Conservation (phyloP, 306 rosid species). For the Sphenostylis stenocarpa region DNA sequence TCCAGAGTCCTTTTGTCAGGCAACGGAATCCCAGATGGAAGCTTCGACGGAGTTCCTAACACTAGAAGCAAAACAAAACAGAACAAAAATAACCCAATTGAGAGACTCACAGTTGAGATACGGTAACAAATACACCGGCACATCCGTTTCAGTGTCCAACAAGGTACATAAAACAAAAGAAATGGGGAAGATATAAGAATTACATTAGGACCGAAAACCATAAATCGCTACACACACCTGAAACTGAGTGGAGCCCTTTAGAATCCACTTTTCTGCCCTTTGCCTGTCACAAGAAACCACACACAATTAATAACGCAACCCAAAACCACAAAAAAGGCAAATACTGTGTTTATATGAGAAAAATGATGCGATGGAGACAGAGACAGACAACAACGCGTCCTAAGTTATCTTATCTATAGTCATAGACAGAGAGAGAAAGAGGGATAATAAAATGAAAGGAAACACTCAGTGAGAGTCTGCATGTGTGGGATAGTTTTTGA, state of each 20-base stretch:
- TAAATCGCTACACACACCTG: slow-evolving; percentile 49
- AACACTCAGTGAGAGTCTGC: slow-evolving; percentile 62
- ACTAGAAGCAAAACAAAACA: slow-evolving; percentile 24
- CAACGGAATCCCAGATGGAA: slow-evolving; percentile 55
- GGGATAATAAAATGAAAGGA: slow-evolving; percentile 36
- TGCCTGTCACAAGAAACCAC: slow-evolving; percentile 63
- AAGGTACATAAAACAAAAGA: not conserved
- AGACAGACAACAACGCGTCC: slow-evolving; percentile 33
- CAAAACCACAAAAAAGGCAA: slow-evolving; percentile 33
- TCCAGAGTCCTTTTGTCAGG: slow-evolving; percentile 89
- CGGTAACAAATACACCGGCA: not conserved
- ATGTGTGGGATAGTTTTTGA: slow-evolving; percentile 61
- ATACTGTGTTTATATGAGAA: slow-evolving; percentile 35
- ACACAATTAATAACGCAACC: slow-evolving; percentile 38
- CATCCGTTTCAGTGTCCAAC: slow-evolving; percentile 13
- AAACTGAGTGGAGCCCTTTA: slow-evolving; percentile 70
- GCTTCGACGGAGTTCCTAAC: slow-evolving; percentile 71
- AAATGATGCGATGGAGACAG: slow-evolving; percentile 48
- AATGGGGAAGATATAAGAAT: not conserved
- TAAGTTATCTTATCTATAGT: slow-evolving; percentile 10
- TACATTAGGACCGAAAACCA: slow-evolving; percentile 21
- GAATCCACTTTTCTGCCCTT: slow-evolving; percentile 71
- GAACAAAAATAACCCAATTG: not conserved
- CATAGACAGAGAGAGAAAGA: slow-evolving; percentile 43
- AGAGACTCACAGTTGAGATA: slow-evolving; percentile 25